Evolutionary conservation across 2,329 filamentous ascomycete species (phyloP).

Genomic region (Fonsecaea monophora): DNA sequence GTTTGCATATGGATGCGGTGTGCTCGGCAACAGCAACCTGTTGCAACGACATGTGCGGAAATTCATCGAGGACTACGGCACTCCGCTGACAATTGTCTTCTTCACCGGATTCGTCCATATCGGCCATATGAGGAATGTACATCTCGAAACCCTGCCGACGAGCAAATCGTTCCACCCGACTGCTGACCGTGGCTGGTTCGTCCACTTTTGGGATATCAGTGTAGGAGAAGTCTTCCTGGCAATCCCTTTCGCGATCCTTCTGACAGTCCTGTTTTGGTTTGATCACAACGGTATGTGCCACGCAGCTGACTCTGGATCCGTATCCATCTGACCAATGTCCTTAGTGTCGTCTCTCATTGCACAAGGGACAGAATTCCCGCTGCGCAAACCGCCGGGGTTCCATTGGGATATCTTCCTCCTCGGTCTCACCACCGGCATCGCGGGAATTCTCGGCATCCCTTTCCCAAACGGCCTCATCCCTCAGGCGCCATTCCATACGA

Average conservation of each 20-base stretch:
- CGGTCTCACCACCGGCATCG: slow-evolving; percentile 76
- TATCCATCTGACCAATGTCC: slow-evolving; percentile 8
- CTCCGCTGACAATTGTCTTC: slow-evolving; percentile 80
- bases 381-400: slow-evolving; percentile 80
- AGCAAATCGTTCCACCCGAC: slow-evolving; percentile 81
- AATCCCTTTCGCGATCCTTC: slow-evolving; percentile 81
- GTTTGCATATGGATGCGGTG: slow-evolving; percentile 74
- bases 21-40: slow-evolving; percentile 72
- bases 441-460: slow-evolving; percentile 76
- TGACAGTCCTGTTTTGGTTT: slow-evolving; percentile 88
- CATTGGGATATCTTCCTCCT: slow-evolving; percentile 86
- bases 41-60: slow-evolving; percentile 78
- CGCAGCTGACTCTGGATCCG: background rate
- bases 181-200: slow-evolving; percentile 73
- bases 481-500: slow-evolving; percentile 82
- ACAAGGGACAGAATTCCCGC: slow-evolving; percentile 81
- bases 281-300: slow-evolving; percentile 75
- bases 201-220: slow-evolving; percentile 79
- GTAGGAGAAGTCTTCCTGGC: slow-evolving; percentile 79
- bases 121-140: slow-evolving; percentile 76
- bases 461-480: slow-evolving; percentile 85
- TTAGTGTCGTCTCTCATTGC: slow-evolving; percentile 80
- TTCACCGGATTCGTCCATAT: slow-evolving; percentile 90
- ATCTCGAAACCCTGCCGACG: slow-evolving; percentile 75
- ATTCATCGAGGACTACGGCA: slow-evolving; percentile 89